phyloP scores from a whole-genome alignment of 495 filamentous ascomycete genomes.

The Aspergillus nidulans region DNA sequence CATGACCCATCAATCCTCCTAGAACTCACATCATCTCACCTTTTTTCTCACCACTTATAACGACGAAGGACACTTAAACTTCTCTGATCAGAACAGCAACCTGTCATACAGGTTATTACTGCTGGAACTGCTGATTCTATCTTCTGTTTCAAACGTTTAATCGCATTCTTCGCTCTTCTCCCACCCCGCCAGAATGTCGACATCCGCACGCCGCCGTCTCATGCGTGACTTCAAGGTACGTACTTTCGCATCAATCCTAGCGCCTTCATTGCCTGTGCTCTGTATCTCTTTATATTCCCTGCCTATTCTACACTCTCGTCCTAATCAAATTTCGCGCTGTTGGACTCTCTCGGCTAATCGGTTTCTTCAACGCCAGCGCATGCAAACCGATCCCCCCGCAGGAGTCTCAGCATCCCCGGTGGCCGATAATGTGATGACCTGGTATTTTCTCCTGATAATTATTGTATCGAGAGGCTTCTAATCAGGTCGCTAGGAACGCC shows the following conservation, averaged over 20 bases:
- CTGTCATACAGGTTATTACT: neutral
- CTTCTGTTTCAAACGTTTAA: neutral
- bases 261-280: neutral
- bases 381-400: constrained; percentile 98
- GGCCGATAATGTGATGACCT: constrained; percentile 99
- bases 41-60: neutral
- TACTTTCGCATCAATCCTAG: constrained; percentile 5
- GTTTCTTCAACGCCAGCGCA: constrained; percentile 57
- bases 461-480: neutral
- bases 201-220: constrained; percentile 84
- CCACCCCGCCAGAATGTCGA: constrained; percentile 64
- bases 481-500: constrained; percentile 70
- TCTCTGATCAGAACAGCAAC: neutral
- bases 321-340: too few relatives aligned
- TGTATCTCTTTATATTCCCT: too few relatives aligned
- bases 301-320: too few relatives aligned
- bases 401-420: constrained; percentile 96
- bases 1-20: neutral
- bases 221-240: constrained; percentile 98
- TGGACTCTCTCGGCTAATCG: constrained; percentile 16
- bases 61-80: neutral
- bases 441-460: constrained; percentile 50
- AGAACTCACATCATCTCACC: neutral
- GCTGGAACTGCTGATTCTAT: neutral
- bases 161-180: constrained; percentile 1